These are phyloP conservation scores for Phalaenopsis aphrodite DNA, from an alignment of 106 monocot species.

Conservation along the genomic window DNA sequence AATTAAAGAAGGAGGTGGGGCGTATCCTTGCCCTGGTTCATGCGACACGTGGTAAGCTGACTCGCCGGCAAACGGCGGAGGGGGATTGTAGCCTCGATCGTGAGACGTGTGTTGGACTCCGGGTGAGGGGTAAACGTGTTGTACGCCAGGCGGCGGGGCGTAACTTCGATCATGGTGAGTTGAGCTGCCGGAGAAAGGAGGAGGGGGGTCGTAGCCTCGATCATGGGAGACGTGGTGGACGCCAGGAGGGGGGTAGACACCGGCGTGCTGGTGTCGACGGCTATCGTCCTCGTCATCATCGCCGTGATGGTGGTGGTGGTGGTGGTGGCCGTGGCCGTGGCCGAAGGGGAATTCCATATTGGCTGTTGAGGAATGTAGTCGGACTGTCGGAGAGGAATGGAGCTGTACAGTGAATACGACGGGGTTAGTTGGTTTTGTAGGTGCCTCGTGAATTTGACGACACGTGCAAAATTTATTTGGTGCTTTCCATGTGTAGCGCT, in stretches of 20 bases:
- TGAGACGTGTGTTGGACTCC: not conserved
- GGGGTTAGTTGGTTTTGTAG: too few species aligned
- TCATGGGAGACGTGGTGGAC: not conserved
- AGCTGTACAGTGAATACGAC: too few species aligned
- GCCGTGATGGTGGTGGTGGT: not conserved
- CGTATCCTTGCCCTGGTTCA: not conserved
- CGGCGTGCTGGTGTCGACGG: not conserved
- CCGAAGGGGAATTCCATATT: constrained; percentile 2
- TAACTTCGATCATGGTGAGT: not conserved
- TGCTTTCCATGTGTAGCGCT: too few species aligned
- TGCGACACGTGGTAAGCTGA: not conserved
- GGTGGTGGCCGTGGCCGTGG: not conserved
- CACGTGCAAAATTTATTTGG: too few species aligned
- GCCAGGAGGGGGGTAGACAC: not conserved
- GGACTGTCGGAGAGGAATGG: not conserved
- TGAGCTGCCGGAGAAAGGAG: not conserved
- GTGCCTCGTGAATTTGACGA: too few species aligned
- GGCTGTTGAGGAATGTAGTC: not conserved
- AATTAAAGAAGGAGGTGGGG: not conserved
- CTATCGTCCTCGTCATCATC: not conserved
- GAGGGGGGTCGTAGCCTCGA: constrained; percentile 4
- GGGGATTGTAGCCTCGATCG: not conserved
- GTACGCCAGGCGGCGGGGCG: not conserved
- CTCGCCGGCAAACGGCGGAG: not conserved
- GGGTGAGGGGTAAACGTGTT: not conserved